These are phyloP conservation scores for Aspergillus persii DNA, from an alignment of 2,329 filamentous ascomycete species.

Conservation along the genomic window DNA sequence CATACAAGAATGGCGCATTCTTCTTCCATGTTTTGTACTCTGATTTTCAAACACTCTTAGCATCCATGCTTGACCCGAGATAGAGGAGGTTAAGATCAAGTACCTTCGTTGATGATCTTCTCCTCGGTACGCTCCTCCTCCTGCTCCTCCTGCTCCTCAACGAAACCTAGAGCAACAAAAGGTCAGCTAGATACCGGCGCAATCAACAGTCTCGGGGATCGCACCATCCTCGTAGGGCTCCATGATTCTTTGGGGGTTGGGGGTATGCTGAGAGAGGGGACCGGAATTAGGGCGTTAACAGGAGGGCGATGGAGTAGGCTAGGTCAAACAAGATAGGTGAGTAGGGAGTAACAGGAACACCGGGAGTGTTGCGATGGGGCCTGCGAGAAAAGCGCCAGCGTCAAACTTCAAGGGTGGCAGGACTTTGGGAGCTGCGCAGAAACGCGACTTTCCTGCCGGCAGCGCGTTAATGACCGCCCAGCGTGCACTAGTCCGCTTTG, in stretches of 20 bases:
- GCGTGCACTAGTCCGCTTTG: constrained; percentile 22
- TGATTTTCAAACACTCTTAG: constrained; percentile 32
- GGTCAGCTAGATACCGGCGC: constrained; percentile 19
- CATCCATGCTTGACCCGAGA: neutral
- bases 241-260: constrained; percentile 21
- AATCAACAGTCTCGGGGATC: constrained; percentile 13
- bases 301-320: neutral
- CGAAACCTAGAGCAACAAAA: constrained; percentile 23
- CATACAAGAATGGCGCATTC: constrained; percentile 96
- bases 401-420: constrained; percentile 4
- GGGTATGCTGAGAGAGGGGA: neutral
- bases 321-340: neutral
- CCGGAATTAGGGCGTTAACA: neutral
- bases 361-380: neutral
- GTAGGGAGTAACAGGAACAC: neutral
- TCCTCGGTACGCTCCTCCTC: constrained; percentile 76
- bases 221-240: constrained; percentile 37
- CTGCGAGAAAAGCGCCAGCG: neutral
- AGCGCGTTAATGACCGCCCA: constrained; percentile 37
- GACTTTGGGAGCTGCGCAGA: constrained; percentile 20
- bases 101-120: constrained; percentile 91
- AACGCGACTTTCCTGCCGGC: constrained; percentile 22
- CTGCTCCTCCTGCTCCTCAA: constrained; percentile 47
- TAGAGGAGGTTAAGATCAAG: neutral
- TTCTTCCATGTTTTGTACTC: constrained; percentile 99